Evolutionary conservation across 2,329 filamentous ascomycete genomes (phyloP).

Genomic region (Arthrinium phaeospermum): DNA sequence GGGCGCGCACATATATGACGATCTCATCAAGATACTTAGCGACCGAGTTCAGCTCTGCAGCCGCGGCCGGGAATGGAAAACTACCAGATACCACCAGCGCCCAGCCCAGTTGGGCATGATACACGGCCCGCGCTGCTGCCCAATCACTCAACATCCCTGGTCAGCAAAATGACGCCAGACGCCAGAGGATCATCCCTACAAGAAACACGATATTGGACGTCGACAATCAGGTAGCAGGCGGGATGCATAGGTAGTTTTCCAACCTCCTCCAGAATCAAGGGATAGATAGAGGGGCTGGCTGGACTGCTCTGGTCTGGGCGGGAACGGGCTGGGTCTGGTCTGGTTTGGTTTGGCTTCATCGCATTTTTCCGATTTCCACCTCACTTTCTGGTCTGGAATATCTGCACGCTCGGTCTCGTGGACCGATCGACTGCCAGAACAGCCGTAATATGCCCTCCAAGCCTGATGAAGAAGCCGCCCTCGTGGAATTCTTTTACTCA

Average conservation of each 20-base stretch:
- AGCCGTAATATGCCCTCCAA: neutral
- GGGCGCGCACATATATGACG: neutral
- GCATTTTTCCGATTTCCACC: neutral
- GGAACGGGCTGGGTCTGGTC: neutral
- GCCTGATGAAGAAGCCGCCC: neutral
- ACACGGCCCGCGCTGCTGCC: slow-evolving; percentile 16
- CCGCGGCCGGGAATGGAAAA: neutral
- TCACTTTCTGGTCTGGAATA: neutral
- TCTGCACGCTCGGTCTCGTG: neutral
- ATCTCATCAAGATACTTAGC: neutral
- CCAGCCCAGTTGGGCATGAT: slow-evolving; percentile 2
- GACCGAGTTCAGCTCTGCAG: too few species aligned
- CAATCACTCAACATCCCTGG: slow-evolving; percentile 3
- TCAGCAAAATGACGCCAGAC: neutral
- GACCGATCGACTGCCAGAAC: neutral
- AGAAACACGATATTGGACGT: neutral
- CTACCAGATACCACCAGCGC: neutral
- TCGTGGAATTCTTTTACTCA: neutral
- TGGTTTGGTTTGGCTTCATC: slow-evolving; percentile 6
- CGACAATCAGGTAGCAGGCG: neutral
- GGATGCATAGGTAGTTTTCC: neutral
- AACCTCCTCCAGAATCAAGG: neutral
- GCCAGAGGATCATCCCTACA: neutral
- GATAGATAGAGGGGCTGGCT: neutral
- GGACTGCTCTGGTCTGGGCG: neutral